phyloP scores from a whole-genome alignment of 371 early-diverging fungal species.

The Rhizomucor miehei region DNA sequence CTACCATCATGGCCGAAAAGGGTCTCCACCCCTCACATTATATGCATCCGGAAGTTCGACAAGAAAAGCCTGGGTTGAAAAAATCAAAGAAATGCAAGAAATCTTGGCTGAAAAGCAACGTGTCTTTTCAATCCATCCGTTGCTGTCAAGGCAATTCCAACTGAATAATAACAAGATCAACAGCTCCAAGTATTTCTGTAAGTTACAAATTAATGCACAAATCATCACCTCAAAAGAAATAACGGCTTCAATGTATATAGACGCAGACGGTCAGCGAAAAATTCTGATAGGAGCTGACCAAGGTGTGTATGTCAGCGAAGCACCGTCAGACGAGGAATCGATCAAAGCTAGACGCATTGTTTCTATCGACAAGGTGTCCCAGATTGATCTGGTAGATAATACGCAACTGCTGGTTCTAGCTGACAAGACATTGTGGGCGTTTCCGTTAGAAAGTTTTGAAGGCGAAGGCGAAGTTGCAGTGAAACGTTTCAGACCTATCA shows the following conservation, averaged over 20 bases:
- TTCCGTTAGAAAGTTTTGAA: constrained; percentile 64
- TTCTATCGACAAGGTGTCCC: constrained; percentile 73
- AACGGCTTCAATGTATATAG: constrained; percentile 3
- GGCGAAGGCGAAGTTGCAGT: constrained; percentile 43
- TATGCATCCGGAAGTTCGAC: constrained; percentile 71
- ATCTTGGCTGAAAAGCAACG: constrained; percentile 13
- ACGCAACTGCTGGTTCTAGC: constrained; percentile 75
- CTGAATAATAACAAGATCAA: constrained; percentile 19
- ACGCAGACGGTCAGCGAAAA: constrained; percentile 4
- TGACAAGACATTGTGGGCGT: constrained; percentile 63
- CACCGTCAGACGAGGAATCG: not conserved
- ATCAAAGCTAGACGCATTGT: constrained; percentile 46
- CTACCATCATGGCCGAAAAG: constrained; percentile 74
- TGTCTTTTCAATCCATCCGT: constrained; percentile 50
- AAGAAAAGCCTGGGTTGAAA: constrained; percentile 78
- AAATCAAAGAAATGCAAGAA: constrained; percentile 65
- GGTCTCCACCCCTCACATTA: constrained; percentile 61
- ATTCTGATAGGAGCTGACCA: constrained; percentile 35
- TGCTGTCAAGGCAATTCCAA: constrained; percentile 11
- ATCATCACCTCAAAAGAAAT: too few species aligned
- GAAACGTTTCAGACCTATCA: constrained; percentile 66
- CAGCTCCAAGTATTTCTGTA: constrained; percentile 11
- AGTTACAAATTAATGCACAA: not conserved
- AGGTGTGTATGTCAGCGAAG: constrained; percentile 27
- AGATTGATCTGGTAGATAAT: constrained; percentile 76